Percentiles rank a stretch among this genome's conserved stretches.
Evolutionary conservation across 2,329 filamentous ascomycete species (phyloP).

Genomic region (Fusarium sterilihyphosum): DNA sequence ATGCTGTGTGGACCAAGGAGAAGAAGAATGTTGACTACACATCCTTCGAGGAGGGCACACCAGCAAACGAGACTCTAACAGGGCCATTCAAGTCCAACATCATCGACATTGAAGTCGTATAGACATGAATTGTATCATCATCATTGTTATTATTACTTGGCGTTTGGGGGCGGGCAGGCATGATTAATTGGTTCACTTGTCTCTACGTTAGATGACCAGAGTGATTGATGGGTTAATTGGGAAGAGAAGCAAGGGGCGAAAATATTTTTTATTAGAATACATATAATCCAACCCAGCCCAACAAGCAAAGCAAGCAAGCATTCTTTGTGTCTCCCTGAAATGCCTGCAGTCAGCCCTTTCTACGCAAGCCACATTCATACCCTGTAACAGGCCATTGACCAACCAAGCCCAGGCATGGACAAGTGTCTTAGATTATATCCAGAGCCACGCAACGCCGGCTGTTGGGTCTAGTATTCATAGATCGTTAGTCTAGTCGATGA

Average conservation of each 20-base stretch:
- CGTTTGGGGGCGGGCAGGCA: conserved; percentile 1
- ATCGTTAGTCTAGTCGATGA: neutral
- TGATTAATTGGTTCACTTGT: neutral
- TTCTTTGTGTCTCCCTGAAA: conserved; percentile 1
- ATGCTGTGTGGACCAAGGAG: conserved; percentile 43
- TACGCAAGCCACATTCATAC: neutral
- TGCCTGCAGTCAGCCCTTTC: neutral
- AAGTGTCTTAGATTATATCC: neutral
- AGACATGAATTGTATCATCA: neutral
- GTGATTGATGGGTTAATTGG: conserved; percentile 6
- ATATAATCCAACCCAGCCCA: neutral
- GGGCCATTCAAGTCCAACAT: conserved; percentile 37
- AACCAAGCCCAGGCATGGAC: neutral
- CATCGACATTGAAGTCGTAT: conserved; percentile 27
- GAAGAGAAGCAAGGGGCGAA: neutral
- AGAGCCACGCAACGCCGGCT: neutral
- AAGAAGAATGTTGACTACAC: conserved; percentile 38
- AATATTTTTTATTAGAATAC: neutral
- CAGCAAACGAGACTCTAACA: conserved; percentile 32
- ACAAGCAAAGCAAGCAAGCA: neutral
- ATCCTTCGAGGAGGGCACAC: conserved; percentile 29
- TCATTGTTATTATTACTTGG: neutral
- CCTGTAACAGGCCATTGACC: neutral
- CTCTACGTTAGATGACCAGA: neutral
- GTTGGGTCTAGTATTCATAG: neutral